Conservation (phyloP, 345 rosid species). For the Orychophragmus violaceus region DNA sequence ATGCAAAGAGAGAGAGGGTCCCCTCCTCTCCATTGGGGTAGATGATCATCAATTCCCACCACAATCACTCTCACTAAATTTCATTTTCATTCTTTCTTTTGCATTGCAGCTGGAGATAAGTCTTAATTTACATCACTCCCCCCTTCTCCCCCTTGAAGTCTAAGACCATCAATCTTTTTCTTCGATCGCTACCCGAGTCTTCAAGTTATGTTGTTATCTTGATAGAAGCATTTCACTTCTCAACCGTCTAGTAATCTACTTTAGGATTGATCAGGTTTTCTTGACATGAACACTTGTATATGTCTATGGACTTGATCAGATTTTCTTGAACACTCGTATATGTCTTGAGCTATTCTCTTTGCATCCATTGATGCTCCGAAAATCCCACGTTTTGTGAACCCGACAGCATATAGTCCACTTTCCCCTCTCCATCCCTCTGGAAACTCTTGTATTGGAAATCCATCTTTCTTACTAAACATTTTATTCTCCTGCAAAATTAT, state of each 20-base stretch:
- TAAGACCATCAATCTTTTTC: constrained; percentile 6
- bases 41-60: constrained; percentile 37
- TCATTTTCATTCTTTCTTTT: constrained; percentile 30
- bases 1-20: constrained; percentile 35
- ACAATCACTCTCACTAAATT: constrained; percentile 26
- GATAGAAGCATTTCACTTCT: neutral
- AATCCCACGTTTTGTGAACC: constrained; percentile 82
- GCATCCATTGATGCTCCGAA: constrained; percentile 85
- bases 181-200: constrained; percentile 8
- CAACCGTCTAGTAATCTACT: neutral
- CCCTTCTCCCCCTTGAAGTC: neutral
- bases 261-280: neutral
- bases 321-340: constrained; percentile 3
- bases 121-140: constrained; percentile 17
- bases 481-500: constrained; percentile 45
- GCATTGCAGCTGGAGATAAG: constrained; percentile 31
- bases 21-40: constrained; percentile 33
- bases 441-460: constrained; percentile 59
- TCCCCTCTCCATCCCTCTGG: constrained; percentile 98
- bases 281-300: constrained; percentile 1
- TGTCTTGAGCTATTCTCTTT: constrained; percentile 62
- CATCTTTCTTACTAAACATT: constrained; percentile 78
- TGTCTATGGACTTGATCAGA: constrained; percentile 7
- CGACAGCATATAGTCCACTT: constrained; percentile 80
- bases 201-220: constrained; percentile 9